phyloP scores from a whole-genome alignment of 1,139 yeast species.

The Debaryomycetaceae sp. region DNA sequence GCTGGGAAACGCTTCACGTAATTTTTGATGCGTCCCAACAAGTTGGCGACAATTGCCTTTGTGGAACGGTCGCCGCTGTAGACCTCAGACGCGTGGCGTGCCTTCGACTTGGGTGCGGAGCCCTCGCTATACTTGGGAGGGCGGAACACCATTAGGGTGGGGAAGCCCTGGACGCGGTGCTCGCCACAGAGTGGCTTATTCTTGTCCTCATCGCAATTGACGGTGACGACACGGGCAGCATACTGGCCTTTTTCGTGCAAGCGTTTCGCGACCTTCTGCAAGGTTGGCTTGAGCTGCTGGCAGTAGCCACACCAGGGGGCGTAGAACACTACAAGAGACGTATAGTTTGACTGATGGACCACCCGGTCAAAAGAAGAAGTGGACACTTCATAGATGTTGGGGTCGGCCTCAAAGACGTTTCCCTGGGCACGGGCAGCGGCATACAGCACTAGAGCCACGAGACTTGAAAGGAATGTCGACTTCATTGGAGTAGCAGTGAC shows the following conservation, averaged over 20 bases:
- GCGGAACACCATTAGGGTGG: slow-evolving; percentile 70
- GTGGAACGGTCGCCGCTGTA: slow-evolving; percentile 63
- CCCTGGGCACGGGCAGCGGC: slow-evolving; percentile 6
- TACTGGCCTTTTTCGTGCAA: slow-evolving; percentile 40
- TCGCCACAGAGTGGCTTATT: slow-evolving; percentile 65
- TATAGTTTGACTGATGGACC: slow-evolving; percentile 59
- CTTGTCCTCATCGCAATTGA: slow-evolving; percentile 65
- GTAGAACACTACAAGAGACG: slow-evolving; percentile 80
- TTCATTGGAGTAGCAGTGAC: too few species aligned
- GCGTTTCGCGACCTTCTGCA: slow-evolving; percentile 50
- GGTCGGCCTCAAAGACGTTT: slow-evolving; percentile 27
- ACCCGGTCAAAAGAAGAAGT: slow-evolving; percentile 52
- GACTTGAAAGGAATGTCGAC: too few species aligned
- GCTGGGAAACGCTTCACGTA: slow-evolving; percentile 46
- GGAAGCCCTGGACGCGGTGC: slow-evolving; percentile 63
- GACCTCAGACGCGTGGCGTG: slow-evolving; percentile 47
- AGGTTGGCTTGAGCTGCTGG: slow-evolving; percentile 44
- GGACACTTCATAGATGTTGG: slow-evolving; percentile 47
- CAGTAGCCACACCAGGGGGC: slow-evolving; percentile 98
- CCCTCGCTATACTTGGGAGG: slow-evolving; percentile 52
- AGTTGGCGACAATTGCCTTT: slow-evolving; percentile 46
- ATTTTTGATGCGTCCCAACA: slow-evolving; percentile 57
- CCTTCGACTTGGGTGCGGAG: slow-evolving; percentile 10
- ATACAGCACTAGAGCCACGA: slow-evolving; percentile 4
- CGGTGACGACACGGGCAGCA: slow-evolving; percentile 66